Evolutionary conservation across 768 basidiomycete genomes (phyloP).

Genomic region (Agaricus subrufescens): DNA sequence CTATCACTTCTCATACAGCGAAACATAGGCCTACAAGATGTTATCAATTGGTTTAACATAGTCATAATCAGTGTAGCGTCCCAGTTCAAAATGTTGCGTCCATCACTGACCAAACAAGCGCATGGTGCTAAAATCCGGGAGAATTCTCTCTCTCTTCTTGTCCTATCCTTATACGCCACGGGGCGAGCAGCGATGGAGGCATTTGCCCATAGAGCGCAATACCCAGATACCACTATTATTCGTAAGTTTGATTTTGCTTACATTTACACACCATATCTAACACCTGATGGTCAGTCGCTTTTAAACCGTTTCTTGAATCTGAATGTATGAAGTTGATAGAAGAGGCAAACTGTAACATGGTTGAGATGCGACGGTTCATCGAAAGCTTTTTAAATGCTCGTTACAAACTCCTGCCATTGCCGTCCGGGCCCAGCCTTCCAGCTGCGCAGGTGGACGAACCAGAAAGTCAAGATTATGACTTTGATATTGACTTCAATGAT

Average conservation of each 20-base stretch:
- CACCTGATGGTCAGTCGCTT: neutral
- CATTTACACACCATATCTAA: neutral
- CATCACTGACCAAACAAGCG: neutral
- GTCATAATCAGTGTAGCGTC: neutral
- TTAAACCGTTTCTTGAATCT: conserved; percentile 8
- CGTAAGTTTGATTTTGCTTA: neutral
- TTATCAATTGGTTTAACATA: neutral
- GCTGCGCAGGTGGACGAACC: neutral
- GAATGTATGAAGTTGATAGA: conserved; percentile 3
- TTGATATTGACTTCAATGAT: conserved; percentile 7
- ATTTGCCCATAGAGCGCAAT: neutral
- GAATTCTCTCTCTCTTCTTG: neutral
- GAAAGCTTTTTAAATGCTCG: conserved; percentile 8
- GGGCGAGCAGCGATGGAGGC: conserved; percentile 6
- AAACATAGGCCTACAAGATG: conserved; percentile 1
- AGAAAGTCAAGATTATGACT: conserved; percentile 10
- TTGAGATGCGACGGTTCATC: conserved; percentile 8
- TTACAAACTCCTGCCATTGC: neutral
- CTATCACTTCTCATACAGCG: conserved; percentile 1
- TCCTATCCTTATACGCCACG: conserved; percentile 6
- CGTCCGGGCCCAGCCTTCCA: neutral
- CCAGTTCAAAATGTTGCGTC: neutral
- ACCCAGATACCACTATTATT: conserved; percentile 6
- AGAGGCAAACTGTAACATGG: conserved; percentile 1
- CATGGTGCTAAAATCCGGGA: neutral